phyloP scores from a whole-genome alignment of 1,139 yeast species.

The Suhomyces terraborum region DNA sequence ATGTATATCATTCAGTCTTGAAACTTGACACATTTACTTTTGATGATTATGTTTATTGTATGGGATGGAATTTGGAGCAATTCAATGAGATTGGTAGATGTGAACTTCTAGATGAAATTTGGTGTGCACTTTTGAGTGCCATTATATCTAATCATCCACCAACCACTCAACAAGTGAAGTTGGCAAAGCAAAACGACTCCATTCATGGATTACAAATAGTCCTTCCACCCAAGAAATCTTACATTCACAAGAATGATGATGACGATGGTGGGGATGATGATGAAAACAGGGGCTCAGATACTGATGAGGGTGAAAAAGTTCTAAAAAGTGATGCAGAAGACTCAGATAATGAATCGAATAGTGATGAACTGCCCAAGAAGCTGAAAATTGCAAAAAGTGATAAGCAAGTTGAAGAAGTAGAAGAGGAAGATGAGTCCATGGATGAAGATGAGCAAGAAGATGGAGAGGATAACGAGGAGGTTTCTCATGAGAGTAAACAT shows the following conservation, averaged over 20 bases:
- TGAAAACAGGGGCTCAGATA: slow-evolving; percentile 29
- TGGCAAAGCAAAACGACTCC: slow-evolving; percentile 30
- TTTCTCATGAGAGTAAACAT: slow-evolving; percentile 19
- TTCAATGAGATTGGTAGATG: slow-evolving; percentile 50
- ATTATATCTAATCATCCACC: slow-evolving; percentile 43
- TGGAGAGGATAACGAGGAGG: slow-evolving; percentile 19
- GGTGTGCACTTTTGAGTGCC: slow-evolving; percentile 61
- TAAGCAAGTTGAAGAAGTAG: slow-evolving; percentile 9
- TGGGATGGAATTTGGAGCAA: slow-evolving; percentile 55
- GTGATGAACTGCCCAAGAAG: slow-evolving; percentile 2
- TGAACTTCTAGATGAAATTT: slow-evolving; percentile 66
- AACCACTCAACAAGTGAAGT: slow-evolving; percentile 23
- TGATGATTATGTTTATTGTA: slow-evolving; percentile 71
- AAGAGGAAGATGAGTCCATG: slow-evolving; percentile 16
- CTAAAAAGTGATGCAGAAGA: slow-evolving; percentile 33
- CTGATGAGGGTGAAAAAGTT: slow-evolving; percentile 21
- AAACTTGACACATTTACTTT: slow-evolving; percentile 72
- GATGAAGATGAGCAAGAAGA: slow-evolving; percentile 18
- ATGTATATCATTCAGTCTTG: slow-evolving; percentile 66
- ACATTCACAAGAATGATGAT: slow-evolving; percentile 19
- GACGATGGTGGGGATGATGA: slow-evolving; percentile 17
- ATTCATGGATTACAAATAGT: slow-evolving; percentile 40
- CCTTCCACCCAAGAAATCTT: slow-evolving; percentile 42
- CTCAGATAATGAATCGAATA: slow-evolving; percentile 12
- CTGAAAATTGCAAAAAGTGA: slow-evolving; percentile 12